Conservation (phyloP, 78 protist species). For the Neovahlkampfia damariscottae region DNA sequence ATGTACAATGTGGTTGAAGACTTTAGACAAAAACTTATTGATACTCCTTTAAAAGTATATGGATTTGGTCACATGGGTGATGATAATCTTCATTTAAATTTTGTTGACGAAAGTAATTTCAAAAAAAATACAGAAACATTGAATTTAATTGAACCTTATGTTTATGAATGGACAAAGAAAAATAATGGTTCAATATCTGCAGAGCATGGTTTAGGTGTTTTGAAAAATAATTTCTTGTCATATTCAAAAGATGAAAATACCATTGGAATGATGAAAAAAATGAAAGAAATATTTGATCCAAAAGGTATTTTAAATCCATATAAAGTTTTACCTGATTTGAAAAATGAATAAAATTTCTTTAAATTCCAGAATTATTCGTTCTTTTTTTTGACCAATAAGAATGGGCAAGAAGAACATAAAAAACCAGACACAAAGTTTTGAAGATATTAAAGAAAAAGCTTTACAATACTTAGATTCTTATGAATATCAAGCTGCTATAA, state of each 20-base stretch:
- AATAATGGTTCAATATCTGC: slow-evolving; percentile 29
- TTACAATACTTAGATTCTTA: too few species aligned
- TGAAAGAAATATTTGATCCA: slow-evolving; percentile 45
- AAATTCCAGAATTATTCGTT: neutral
- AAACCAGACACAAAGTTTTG: too few species aligned
- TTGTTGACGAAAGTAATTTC: neutral
- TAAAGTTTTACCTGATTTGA: slow-evolving; percentile 24
- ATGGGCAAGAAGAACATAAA: too few species aligned
- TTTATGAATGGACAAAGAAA: slow-evolving; percentile 28
- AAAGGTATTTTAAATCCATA: slow-evolving; percentile 52
- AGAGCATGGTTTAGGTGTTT: slow-evolving; percentile 53
- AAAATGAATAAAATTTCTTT: too few species aligned
- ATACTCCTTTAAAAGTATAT: neutral
- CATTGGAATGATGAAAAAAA: slow-evolving; percentile 22
- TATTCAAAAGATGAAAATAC: neutral
- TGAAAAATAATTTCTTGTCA: slow-evolving; percentile 11
- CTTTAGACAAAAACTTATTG: neutral
- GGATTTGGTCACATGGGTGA: slow-evolving; percentile 58
- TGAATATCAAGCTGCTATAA: too few species aligned
- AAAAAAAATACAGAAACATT: neutral
- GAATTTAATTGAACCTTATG: slow-evolving; percentile 24
- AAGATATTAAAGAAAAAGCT: too few species aligned
- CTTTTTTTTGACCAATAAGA: neutral
- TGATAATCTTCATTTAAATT: slow-evolving; percentile 53
- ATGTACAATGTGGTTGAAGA: slow-evolving; percentile 22